Evolutionary conservation across 78 protist genomes (phyloP).

Genomic region (Acrasis kona): DNA sequence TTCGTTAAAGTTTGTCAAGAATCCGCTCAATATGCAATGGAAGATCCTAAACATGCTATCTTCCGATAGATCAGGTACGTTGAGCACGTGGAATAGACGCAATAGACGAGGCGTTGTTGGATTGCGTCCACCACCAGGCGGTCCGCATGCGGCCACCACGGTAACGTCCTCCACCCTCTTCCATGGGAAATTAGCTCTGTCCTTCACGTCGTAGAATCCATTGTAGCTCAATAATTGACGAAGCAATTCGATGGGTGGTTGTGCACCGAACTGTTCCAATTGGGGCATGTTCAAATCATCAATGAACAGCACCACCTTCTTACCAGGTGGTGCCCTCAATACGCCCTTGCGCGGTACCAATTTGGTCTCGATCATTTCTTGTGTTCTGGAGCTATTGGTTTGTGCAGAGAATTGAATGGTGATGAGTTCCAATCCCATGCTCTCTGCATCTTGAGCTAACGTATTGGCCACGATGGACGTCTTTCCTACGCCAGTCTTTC

Average conservation of each 20-base stretch:
- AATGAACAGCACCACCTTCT: conserved; percentile 39
- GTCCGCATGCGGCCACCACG: conserved; percentile 63
- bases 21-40: conserved; percentile 23
- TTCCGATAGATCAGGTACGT: conserved; percentile 18
- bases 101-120: conserved; percentile 50
- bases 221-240: conserved; percentile 48
- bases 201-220: conserved; percentile 32
- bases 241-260: conserved; percentile 80
- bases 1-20: conserved; percentile 6
- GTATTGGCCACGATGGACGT: conserved; percentile 17
- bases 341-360: conserved; percentile 39
- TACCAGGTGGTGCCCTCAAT: conserved; percentile 53
- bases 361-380: conserved; percentile 39
- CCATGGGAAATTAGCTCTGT: conserved; percentile 1
- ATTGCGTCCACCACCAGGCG: conserved; percentile 81
- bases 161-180: conserved; percentile 30
- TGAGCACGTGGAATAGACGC: conserved; percentile 52
- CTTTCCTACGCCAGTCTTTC: conserved; percentile 78
- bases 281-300: conserved; percentile 80
- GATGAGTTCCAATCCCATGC: not conserved
- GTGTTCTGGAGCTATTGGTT: conserved; percentile 32
- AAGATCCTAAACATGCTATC: conserved; percentile 35
- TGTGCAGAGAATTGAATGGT: conserved; percentile 46
- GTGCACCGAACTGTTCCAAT: conserved; percentile 53
- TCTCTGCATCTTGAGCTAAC: not conserved